These are phyloP conservation scores for Termitomyces sp. DNA, from an alignment of 768 basidiomycete genomes.

Conservation along the genomic window DNA sequence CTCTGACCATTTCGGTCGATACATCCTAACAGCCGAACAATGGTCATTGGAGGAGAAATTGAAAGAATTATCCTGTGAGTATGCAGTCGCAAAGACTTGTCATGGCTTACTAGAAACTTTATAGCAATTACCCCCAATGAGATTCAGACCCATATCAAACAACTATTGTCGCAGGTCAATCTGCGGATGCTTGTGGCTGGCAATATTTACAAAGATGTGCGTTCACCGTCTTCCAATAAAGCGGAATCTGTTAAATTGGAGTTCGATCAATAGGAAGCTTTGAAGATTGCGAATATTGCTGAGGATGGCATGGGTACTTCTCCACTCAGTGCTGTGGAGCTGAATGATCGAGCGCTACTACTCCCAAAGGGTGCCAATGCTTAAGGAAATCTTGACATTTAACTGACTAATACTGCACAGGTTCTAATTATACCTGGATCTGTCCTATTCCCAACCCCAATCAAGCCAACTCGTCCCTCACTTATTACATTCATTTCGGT, in stretches of 20 bases:
- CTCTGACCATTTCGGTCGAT: conserved; percentile 69
- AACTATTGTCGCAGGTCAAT: conserved; percentile 58
- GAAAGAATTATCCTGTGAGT: conserved; percentile 65
- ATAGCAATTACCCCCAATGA: conserved; percentile 70
- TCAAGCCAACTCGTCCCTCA: conserved; percentile 81
- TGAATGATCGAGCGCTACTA: conserved; percentile 53
- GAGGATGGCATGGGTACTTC: conserved; percentile 60
- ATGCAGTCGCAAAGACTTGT: neutral
- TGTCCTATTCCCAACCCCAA: conserved; percentile 71
- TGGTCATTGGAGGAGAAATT: conserved; percentile 80
- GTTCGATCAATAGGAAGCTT: conserved; percentile 55
- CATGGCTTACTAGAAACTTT: neutral
- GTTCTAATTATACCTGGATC: conserved; percentile 63
- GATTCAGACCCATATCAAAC: conserved; percentile 52
- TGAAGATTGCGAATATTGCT: conserved; percentile 61
- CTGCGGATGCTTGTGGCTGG: conserved; percentile 75
- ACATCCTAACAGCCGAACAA: conserved; percentile 63
- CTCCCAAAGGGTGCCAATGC: conserved; percentile 55
- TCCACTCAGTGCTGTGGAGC: conserved; percentile 47
- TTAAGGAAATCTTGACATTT: neutral
- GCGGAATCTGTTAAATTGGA: neutral
- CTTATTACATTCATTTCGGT: conserved; percentile 83
- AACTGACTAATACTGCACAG: conserved; percentile 30
- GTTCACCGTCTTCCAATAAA: conserved; percentile 18
- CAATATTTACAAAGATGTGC: conserved; percentile 78